Percentiles rank a stretch among this genome's conserved stretches.
Conservation (phyloP, 768 basidiomycete genomes). For the Sporobolomyces phaffii region DNA sequence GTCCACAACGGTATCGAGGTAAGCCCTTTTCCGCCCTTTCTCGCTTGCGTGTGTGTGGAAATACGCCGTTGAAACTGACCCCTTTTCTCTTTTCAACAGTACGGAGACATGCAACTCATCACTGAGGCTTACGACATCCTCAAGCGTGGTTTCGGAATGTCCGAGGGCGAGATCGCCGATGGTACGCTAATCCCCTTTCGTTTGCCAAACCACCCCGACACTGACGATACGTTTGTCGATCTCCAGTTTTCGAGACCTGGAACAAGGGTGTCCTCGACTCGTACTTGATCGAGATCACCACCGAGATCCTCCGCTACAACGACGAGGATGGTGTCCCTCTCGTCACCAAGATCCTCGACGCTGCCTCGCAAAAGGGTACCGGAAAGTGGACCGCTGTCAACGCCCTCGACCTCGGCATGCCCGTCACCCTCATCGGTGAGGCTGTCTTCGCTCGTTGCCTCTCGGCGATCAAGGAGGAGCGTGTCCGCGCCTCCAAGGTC, state of each 20-base stretch:
- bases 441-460: constrained; percentile 98
- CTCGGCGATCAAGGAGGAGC: constrained; percentile 94
- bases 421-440: constrained; percentile 97
- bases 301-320: constrained; percentile 93
- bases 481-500: constrained; percentile 81
- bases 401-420: constrained; percentile 76
- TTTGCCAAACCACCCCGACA: no score
- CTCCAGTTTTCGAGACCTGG: constrained; percentile 76
- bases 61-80: no score
- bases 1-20: constrained; percentile 95
- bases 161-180: constrained; percentile 82
- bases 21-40: background rate
- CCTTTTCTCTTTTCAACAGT: constrained; percentile 17
- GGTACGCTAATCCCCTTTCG: background rate
- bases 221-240: background rate
- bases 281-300: constrained; percentile 94
- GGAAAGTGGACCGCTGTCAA: constrained; percentile 98
- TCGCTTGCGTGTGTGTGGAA: no score
- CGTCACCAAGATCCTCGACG: constrained; percentile 86
- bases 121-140: constrained; percentile 98
- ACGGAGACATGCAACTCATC: constrained; percentile 92
- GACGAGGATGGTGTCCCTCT: constrained; percentile 90
- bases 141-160: constrained; percentile 83
- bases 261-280: constrained; percentile 99
- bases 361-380: constrained; percentile 98